phyloP scores from a whole-genome alignment of 768 basidiomycete species.

The Suillus subaureus region DNA sequence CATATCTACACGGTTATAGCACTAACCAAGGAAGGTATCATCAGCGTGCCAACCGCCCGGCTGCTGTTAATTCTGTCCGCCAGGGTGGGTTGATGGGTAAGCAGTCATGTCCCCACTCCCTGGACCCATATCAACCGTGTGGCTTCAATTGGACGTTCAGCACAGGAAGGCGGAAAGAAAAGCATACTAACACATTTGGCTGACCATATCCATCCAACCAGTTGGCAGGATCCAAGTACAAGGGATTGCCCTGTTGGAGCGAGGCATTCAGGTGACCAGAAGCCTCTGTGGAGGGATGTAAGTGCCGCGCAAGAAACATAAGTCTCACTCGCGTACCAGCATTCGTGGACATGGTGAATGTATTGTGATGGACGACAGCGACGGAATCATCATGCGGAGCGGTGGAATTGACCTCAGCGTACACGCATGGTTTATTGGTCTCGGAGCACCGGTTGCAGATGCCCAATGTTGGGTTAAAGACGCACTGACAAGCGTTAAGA shows the following conservation, averaged over 20 bases:
- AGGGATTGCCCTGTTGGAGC: neutral
- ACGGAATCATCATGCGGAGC: neutral
- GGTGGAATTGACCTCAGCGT: neutral
- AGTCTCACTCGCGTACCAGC: neutral
- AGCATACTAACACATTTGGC: neutral
- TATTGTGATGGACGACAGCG: conserved; percentile 2
- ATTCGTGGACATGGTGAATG: neutral
- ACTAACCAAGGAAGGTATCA: neutral
- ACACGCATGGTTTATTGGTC: conserved; percentile 1
- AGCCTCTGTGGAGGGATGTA: neutral
- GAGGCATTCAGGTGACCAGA: neutral
- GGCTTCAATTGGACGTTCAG: neutral
- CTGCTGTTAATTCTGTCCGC: neutral
- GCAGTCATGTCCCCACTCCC: neutral
- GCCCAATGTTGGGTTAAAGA: neutral
- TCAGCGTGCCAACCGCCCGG: neutral
- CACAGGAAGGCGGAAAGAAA: neutral
- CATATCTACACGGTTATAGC: neutral
- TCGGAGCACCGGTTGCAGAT: conserved; percentile 1
- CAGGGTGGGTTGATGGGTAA: neutral
- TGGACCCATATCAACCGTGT: neutral
- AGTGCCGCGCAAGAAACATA: neutral
- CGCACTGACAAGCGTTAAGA: neutral
- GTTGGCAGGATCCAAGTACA: neutral
- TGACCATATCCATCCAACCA: neutral